Base-by-base conservation (phyloP, 768 basidiomycete species). In the Saitozyma sp. region DNA sequence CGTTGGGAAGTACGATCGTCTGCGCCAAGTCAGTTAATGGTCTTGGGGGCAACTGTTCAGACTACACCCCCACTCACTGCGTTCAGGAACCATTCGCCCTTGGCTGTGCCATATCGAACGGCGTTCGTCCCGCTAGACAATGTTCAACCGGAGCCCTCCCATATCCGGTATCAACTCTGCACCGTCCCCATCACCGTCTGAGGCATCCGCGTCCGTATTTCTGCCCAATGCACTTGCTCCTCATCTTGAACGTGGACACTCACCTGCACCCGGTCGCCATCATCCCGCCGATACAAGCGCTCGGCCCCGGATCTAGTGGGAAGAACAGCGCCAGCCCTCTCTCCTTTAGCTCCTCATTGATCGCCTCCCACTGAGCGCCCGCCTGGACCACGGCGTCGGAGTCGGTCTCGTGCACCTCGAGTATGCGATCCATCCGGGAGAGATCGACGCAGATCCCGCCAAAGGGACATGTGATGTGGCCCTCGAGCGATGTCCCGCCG, bases 251-350 rank as follows among this genome's bases (percentile, higher is more conserved):
- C 55, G 17, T 19, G 29, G 9, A 42, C 13, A 59, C 67, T 60
- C 64, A 68, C 67, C 63, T 65, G 51, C 67, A 92, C 11, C 90
- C 90, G 4, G 90, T 92, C 8, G 87, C 87, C 63, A 91, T 86
- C 89, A 91, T 92, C 6, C 91, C 89, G 9, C 90, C 90, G 64
- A 91, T 89, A 39, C 89, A 90, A 84, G 90, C 90, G 17, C 85
- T 83, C 0, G 88, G 89, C 3, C 83, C 89, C 42, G 80, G 78
- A 58, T 80, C 80, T 13, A 69, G 50, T 4, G 91, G 91, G 74
- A 94, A 93, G 81, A 94, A 92, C 10, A 93, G 79, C 1, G 87
- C 85, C 63, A 90, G 86, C 7, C 88, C 88, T 79, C 84, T 83
- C 8, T 86, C 85, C 69, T 85, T 86, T 46, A 95, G 83, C 3